phyloP scores from a whole-genome alignment of 192 early-diverging fungal species.

The Mortierella antarctica region DNA sequence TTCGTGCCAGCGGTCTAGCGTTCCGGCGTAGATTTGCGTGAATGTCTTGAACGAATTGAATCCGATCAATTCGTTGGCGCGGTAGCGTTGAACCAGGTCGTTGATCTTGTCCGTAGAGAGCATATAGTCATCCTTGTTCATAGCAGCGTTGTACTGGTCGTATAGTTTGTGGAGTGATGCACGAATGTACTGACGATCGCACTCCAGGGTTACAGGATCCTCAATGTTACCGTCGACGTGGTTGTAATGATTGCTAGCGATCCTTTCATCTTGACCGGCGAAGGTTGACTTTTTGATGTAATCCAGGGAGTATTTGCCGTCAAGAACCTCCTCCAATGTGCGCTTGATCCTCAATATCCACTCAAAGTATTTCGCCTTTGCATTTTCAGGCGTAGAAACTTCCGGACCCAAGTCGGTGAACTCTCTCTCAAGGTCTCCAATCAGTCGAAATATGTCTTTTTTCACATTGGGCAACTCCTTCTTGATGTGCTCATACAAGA shows the following conservation, averaged over 20 bases:
- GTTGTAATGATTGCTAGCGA: neutral
- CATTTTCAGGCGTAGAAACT: conserved; percentile 1
- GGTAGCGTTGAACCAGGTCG: conserved; percentile 30
- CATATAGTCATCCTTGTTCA: conserved; percentile 38
- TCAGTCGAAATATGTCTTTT: conserved; percentile 23
- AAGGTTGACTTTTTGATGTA: conserved; percentile 18
- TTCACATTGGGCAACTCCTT: conserved; percentile 36
- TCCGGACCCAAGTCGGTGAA: conserved; percentile 20
- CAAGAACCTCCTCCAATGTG: conserved; percentile 25
- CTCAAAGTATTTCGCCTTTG: conserved; percentile 30
- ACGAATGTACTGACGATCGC: conserved; percentile 22
- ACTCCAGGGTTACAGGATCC: conserved; percentile 4
- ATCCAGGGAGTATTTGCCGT: conserved; percentile 31
- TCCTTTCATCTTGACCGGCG: neutral
- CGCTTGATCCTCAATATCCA: conserved; percentile 23
- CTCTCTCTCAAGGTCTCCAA: conserved; percentile 23
- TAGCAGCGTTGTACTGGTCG: conserved; percentile 18
- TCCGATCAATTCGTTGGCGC: conserved; percentile 37
- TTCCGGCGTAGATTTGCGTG: conserved; percentile 41
- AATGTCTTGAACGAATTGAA: conserved; percentile 45
- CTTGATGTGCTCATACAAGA: conserved; percentile 37
- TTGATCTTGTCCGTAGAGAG: conserved; percentile 27
- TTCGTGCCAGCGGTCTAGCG: conserved; percentile 21
- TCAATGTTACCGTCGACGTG: neutral
- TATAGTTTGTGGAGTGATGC: conserved; percentile 29